Base-by-base conservation (phyloP, 164 flowering plant species). In the Magnolia sinica region DNA sequence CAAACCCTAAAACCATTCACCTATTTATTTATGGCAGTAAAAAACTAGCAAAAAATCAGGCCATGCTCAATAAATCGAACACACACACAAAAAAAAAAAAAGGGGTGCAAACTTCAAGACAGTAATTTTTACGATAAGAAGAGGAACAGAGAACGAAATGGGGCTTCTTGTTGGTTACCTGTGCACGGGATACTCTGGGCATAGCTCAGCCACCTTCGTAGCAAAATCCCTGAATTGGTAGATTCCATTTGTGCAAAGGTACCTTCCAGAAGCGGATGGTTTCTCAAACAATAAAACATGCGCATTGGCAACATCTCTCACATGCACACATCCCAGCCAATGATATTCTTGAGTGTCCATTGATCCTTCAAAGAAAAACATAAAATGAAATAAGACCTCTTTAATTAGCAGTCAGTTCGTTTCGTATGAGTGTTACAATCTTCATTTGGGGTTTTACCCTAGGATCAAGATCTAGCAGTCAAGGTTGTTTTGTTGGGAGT, bases 221-320 rank as follows among this genome's bases (percentile, higher is more conserved):
- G 98, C 92, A 80, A 94, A 94, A 51, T 90, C 87, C 73, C 77
- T 78, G 78, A 91, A 94, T 76, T 94, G 96, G 75, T 89, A 92
- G 63, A 90, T 91, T 18, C 95, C 96, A 77, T 94, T 90, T 64
- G 97, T 89, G 87, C 98, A 92, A 63, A 94, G 95, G 79, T 90
- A 88, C 81, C 98, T 85, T 45, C 98, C 96, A 72, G 91, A 84
- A 77, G 94, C 93, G 52, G 71, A 58, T 37, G 93, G 88, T n/a
- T 82, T 84, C 79, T 92, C 91, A 72, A 83, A 88, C 8, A 90
- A 84, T 80, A 88, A 73, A 8, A 90, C 76, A 72, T 94, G 92
- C 0, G 91, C 94, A 78, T 79, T 83, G 1, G 97, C 96, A 1
- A 93, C 98, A 73, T 93, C 98, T 76, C 75, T 85, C 49, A 93